Evolutionary conservation across 768 basidiomycete species (phyloP).

Genomic region (Leucogyrophana mollusca): DNA sequence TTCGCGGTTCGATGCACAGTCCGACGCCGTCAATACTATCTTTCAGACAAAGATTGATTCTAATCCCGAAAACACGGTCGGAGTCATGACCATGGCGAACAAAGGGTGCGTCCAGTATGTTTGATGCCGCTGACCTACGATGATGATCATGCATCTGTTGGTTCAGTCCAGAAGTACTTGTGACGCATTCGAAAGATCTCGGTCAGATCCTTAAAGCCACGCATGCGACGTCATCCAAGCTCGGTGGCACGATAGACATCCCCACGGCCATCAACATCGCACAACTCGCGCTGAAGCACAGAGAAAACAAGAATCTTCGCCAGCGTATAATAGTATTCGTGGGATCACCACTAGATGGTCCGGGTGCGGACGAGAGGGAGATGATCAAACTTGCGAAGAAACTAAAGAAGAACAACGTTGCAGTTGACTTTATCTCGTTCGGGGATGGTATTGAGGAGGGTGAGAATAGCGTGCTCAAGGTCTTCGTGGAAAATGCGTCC

Average conservation of each 20-base stretch:
- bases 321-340: conserved; percentile 95
- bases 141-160: not conserved
- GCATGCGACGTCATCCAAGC: conserved; percentile 65
- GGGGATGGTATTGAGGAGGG: conserved; percentile 83
- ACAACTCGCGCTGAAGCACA: conserved; percentile 94
- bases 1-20: conserved; percentile 85
- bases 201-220: conserved; percentile 86
- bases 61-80: conserved; percentile 97
- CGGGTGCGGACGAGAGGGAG: conserved; percentile 69
- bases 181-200: conserved; percentile 92
- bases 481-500: conserved; percentile 80
- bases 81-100: conserved; percentile 97
- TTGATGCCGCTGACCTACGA: not conserved
- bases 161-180: conserved; percentile 87
- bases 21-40: conserved; percentile 86
- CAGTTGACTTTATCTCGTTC: conserved; percentile 87
- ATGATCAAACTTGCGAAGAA: conserved; percentile 93
- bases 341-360: conserved; percentile 79
- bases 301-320: conserved; percentile 97
- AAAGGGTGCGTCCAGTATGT: conserved; percentile 63
- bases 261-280: conserved; percentile 91
- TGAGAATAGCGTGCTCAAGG: conserved; percentile 66
- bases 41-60: conserved; percentile 93
- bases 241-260: conserved; percentile 83
- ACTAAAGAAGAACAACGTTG: conserved; percentile 99